Conservation (phyloP, 441 rosid genomes). For the Erysimum cheiri region DNA sequence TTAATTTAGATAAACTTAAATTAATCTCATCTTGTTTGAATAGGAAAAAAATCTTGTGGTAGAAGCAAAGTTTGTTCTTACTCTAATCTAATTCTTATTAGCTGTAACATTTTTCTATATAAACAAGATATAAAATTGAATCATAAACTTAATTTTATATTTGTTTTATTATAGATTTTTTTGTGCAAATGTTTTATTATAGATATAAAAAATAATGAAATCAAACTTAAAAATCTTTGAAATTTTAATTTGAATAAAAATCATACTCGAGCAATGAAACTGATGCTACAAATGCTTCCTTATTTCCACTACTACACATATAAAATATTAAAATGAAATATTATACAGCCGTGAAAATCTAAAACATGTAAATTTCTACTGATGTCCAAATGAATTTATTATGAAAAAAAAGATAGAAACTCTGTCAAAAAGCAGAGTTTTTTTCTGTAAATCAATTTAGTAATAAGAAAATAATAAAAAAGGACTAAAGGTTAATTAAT, state of each 20-base stretch:
- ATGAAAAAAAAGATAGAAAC: not conserved
- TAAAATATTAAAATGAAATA: no score
- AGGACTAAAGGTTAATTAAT: not conserved
- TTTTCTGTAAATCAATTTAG: constrained; percentile 14
- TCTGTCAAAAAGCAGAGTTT: constrained; percentile 9
- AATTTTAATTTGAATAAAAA: no score
- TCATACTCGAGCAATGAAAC: no score
- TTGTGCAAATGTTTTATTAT: no score
- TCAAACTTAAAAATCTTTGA: no score
- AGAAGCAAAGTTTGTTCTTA: not conserved
- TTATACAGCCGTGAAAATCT: not conserved
- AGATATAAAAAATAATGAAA: no score
- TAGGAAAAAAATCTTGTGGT: not conserved
- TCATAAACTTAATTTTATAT: not conserved
- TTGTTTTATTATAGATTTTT: no score
- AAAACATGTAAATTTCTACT: not conserved
- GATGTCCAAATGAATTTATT: not conserved
- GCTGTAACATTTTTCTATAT: no score
- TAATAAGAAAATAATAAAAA: not conserved
- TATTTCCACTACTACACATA: no score
- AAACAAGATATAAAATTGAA: no score
- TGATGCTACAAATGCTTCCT: no score
- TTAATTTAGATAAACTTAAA: not conserved
- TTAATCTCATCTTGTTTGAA: not conserved
- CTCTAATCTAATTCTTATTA: no score